A percentile compares a stretch with the other conserved stretches of the same genome.
These are phyloP conservation scores for Dryadomyces quercus-mongolicae DNA, from an alignment of 2,329 filamentous ascomycete species.

Conservation along the genomic window DNA sequence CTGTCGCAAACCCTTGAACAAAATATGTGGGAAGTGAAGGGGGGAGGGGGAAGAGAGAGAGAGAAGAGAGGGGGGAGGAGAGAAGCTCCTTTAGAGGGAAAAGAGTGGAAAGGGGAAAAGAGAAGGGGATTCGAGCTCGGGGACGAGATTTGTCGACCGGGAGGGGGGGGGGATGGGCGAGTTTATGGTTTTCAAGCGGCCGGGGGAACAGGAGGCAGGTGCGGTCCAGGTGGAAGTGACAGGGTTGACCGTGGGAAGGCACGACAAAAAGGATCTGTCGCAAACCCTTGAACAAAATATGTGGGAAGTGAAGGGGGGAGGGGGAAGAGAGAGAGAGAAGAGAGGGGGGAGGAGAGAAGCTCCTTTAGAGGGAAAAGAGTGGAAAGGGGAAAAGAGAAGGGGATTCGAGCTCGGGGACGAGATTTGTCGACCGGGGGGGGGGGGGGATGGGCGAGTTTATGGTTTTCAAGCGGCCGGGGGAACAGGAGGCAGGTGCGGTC, in stretches of 20 bases:
- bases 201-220: neutral
- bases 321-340: neutral
- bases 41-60: constrained; percentile 1
- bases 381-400: constrained; percentile 3
- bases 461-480: constrained; percentile 6
- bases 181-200: constrained; percentile 12
- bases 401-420: constrained; percentile 3
- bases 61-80: neutral
- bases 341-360: neutral
- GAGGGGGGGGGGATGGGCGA: constrained; percentile 9
- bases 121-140: constrained; percentile 3
- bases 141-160: constrained; percentile 3
- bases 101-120: constrained; percentile 3
- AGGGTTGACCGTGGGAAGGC: neutral
- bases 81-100: constrained; percentile 5
- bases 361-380: constrained; percentile 5
- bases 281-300: constrained; percentile 6
- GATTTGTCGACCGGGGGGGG: constrained; percentile 1
- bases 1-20: constrained; percentile 17
- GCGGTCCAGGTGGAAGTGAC: constrained; percentile 11
- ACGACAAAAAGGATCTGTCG: constrained; percentile 22
- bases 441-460: constrained; percentile 12
- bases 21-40: constrained; percentile 8
- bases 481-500: neutral
- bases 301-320: constrained; percentile 9